Conservation (phyloP, 495 filamentous ascomycete species). For the Aspergillus cavernicola region DNA sequence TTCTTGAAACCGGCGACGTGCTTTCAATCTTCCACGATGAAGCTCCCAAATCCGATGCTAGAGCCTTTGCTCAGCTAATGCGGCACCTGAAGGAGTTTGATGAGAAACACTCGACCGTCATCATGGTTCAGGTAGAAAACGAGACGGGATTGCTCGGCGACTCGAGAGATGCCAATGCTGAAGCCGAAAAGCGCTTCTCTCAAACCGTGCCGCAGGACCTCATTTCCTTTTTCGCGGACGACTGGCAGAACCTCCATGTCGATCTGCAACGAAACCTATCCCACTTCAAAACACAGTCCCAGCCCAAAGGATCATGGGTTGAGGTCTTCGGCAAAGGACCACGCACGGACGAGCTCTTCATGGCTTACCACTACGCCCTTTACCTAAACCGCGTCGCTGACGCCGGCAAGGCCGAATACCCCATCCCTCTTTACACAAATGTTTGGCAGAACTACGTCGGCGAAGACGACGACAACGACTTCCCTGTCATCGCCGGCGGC, state of each 20-base stretch:
- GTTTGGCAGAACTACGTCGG: slow-evolving; percentile 42
- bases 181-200: slow-evolving; percentile 33
- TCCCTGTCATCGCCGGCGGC: slow-evolving; percentile 40
- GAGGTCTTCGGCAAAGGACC: slow-evolving; percentile 40
- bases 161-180: slow-evolving; percentile 36
- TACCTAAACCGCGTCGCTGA: slow-evolving; percentile 43
- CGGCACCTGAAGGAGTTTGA: slow-evolving; percentile 38
- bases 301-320: slow-evolving; percentile 27
- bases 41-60: slow-evolving; percentile 30
- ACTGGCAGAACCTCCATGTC: slow-evolving; percentile 20
- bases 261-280: slow-evolving; percentile 26
- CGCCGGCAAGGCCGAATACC: slow-evolving; percentile 39
- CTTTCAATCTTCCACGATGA: slow-evolving; percentile 37
- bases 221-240: slow-evolving; percentile 23
- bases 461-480: slow-evolving; percentile 26
- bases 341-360: slow-evolving; percentile 47
- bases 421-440: slow-evolving; percentile 46
- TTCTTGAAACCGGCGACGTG: slow-evolving; percentile 28
- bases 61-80: slow-evolving; percentile 40
- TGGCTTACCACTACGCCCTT: slow-evolving; percentile 45
- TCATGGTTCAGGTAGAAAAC: slow-evolving; percentile 50
- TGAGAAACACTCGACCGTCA: slow-evolving; percentile 35
- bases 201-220: slow-evolving; percentile 33
- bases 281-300: slow-evolving; percentile 22
- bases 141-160: slow-evolving; percentile 45